phyloP scores from a whole-genome alignment of 108 stramenopile species.

The Cyclostephanos invisitatus region DNA sequence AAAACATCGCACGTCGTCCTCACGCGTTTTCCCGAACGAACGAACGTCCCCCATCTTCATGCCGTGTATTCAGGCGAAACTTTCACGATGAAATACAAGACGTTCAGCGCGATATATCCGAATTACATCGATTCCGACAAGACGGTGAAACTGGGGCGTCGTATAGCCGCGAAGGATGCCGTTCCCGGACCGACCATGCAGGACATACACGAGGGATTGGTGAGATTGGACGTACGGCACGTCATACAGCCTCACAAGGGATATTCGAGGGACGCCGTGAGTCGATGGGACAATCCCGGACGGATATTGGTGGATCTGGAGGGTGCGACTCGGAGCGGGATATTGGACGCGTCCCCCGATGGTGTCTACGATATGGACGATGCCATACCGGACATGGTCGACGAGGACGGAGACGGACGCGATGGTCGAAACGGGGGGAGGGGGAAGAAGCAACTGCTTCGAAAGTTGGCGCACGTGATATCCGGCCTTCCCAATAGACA shows the following conservation, averaged over 20 bases:
- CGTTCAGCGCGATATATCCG: constrained; percentile 70
- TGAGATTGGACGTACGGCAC: constrained; percentile 68
- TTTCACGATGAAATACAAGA: constrained; percentile 64
- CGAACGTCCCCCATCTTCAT: neutral
- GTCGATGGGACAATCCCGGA: constrained; percentile 86
- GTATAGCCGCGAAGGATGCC: constrained; percentile 64
- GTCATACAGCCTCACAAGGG: constrained; percentile 88
- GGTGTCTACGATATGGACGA: constrained; percentile 48
- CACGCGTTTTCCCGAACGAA: neutral
- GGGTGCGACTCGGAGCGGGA: constrained; percentile 22
- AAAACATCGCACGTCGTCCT: neutral
- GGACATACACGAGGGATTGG: constrained; percentile 75
- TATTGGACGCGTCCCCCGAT: constrained; percentile 33
- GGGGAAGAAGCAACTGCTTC: constrained; percentile 53
- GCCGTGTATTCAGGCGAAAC: constrained; percentile 76
- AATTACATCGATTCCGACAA: constrained; percentile 84
- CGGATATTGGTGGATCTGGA: constrained; percentile 54
- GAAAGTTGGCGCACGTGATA: constrained; percentile 61
- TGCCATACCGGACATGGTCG: constrained; percentile 35
- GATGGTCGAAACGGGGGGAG: neutral
- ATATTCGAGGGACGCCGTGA: constrained; percentile 69
- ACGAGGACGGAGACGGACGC: constrained; percentile 20
- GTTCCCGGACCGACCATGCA: constrained; percentile 68
- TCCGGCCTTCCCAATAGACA: constrained; percentile 52
- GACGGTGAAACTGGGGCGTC: constrained; percentile 66